These are phyloP conservation scores for Alternaria gansuensis DNA, from an alignment of 2,329 filamentous ascomycete genomes.

Conservation along the genomic window DNA sequence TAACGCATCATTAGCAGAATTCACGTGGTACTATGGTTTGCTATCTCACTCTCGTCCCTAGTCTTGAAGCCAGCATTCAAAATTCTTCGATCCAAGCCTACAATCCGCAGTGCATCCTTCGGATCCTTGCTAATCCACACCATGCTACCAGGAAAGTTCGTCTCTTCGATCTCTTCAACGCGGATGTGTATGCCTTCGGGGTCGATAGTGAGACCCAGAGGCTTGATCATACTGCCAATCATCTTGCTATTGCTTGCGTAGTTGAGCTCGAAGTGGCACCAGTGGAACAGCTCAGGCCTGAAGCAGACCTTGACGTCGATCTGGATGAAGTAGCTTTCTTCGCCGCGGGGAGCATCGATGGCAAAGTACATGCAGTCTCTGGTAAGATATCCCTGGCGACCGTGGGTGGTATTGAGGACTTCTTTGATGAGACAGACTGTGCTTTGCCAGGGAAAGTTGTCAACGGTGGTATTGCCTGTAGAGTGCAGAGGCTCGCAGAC, in stretches of 20 bases:
- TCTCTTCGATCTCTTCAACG: slow-evolving; percentile 38
- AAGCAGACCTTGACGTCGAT: slow-evolving; percentile 42
- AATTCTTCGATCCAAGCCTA: slow-evolving; percentile 33
- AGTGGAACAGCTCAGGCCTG: slow-evolving; percentile 29
- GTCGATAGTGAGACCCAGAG: slow-evolving; percentile 38
- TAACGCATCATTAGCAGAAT: slow-evolving; percentile 1
- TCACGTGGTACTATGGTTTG: not conserved
- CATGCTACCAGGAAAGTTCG: slow-evolving; percentile 34
- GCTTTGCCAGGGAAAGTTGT: slow-evolving; percentile 24
- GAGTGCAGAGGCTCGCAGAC: slow-evolving; percentile 27
- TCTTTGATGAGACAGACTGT: slow-evolving; percentile 28
- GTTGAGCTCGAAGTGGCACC: slow-evolving; percentile 33
- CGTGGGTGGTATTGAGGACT: slow-evolving; percentile 28
- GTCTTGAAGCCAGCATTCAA: slow-evolving; percentile 28
- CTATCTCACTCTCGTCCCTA: slow-evolving; percentile 34
- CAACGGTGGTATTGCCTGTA: not conserved
- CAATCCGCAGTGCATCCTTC: slow-evolving; percentile 29
- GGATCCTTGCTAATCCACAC: slow-evolving; percentile 35
- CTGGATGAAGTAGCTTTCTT: slow-evolving; percentile 31
- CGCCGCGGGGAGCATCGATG: slow-evolving; percentile 18
- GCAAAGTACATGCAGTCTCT: slow-evolving; percentile 39
- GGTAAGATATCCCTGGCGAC: slow-evolving; percentile 27
- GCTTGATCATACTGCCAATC: slow-evolving; percentile 40
- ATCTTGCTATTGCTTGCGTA: slow-evolving; percentile 40
- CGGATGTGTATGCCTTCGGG: slow-evolving; percentile 36